Conservation (phyloP, 2,329 filamentous ascomycete species). For the Pseudogymnoascus sp. region DNA sequence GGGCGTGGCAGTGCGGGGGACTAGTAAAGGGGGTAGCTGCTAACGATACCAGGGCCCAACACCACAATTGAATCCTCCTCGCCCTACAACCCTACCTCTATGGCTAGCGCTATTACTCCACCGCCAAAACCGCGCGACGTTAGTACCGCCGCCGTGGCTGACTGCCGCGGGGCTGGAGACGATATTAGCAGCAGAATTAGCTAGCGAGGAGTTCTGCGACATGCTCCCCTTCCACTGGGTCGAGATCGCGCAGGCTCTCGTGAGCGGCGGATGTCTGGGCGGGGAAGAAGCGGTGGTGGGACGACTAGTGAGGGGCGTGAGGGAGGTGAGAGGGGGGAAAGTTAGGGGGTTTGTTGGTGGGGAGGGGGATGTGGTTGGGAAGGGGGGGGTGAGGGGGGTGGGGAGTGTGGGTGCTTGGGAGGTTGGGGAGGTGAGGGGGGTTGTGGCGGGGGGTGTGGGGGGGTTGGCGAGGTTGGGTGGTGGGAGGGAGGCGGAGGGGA, state of each 20-base stretch:
- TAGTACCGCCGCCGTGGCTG: slow-evolving; percentile 84
- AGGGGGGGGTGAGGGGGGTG: slow-evolving; percentile 64
- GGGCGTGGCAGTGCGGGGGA: too few species aligned
- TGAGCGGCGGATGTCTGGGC: slow-evolving; percentile 79
- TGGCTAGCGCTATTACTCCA: slow-evolving; percentile 96
- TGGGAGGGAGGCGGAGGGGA: slow-evolving; percentile 61
- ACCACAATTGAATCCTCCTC: slow-evolving; percentile 67
- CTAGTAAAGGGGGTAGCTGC: slow-evolving; percentile 5
- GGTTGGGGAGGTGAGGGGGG: slow-evolving; percentile 74
- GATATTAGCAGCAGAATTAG: slow-evolving; percentile 75
- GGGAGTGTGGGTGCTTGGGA: slow-evolving; percentile 87
- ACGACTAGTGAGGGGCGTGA: slow-evolving; percentile 66
- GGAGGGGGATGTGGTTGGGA: slow-evolving; percentile 76
- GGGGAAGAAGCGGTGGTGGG: slow-evolving; percentile 65
- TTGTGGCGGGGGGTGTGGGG: slow-evolving; percentile 79
- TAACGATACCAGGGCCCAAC: slow-evolving; percentile 58
- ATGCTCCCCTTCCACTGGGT: slow-evolving; percentile 92
- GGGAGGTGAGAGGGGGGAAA: slow-evolving; percentile 85
- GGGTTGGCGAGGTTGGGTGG: slow-evolving; percentile 76
- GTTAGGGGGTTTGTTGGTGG: slow-evolving; percentile 51
- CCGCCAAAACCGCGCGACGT: slow-evolving; percentile 87
- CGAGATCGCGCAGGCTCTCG: slow-evolving; percentile 77
- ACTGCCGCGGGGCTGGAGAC: slow-evolving; percentile 63
- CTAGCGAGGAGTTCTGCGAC: slow-evolving; percentile 63
- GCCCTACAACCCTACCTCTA: slow-evolving; percentile 70